Evolutionary conservation across 1,139 yeast species (phyloP).

Genomic region (Tardiomyces blankii): DNA sequence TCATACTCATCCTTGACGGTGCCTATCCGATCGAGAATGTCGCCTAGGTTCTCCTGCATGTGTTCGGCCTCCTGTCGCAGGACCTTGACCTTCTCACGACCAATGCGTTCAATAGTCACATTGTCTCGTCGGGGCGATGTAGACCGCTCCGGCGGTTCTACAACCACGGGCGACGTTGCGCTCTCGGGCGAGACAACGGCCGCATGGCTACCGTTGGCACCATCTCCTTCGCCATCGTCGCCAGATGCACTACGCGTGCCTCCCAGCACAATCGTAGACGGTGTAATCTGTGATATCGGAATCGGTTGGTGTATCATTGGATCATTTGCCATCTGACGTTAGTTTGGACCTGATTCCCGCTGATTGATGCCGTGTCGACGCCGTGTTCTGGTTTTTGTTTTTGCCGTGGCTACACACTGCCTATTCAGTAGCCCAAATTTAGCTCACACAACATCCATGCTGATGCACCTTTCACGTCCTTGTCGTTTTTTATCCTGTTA

Average conservation of each 20-base stretch:
- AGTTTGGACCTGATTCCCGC: no score
- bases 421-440: no score
- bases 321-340: not conserved
- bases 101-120: slow-evolving; percentile 20
- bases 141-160: slow-evolving; percentile 18
- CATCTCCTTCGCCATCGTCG: not conserved
- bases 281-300: slow-evolving; percentile 16
- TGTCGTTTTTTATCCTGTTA: no score
- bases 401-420: no score
- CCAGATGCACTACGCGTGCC: not conserved
- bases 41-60: slow-evolving; percentile 28
- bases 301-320: slow-evolving; percentile 9
- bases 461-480: no score
- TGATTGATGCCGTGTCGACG: no score
- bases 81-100: slow-evolving; percentile 20
- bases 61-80: slow-evolving; percentile 23
- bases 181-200: slow-evolving; percentile 9
- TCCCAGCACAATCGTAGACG: slow-evolving; percentile 17
- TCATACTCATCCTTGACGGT: slow-evolving; percentile 48
- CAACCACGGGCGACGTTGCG: not conserved
- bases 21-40: slow-evolving; percentile 25
- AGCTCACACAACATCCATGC: no score
- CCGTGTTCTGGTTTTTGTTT: no score
- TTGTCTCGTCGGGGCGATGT: slow-evolving; percentile 24
- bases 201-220: not conserved